These are phyloP conservation scores for Hypoxylon sp. DNA, from an alignment of 2,329 filamentous ascomycete genomes.

Conservation along the genomic window DNA sequence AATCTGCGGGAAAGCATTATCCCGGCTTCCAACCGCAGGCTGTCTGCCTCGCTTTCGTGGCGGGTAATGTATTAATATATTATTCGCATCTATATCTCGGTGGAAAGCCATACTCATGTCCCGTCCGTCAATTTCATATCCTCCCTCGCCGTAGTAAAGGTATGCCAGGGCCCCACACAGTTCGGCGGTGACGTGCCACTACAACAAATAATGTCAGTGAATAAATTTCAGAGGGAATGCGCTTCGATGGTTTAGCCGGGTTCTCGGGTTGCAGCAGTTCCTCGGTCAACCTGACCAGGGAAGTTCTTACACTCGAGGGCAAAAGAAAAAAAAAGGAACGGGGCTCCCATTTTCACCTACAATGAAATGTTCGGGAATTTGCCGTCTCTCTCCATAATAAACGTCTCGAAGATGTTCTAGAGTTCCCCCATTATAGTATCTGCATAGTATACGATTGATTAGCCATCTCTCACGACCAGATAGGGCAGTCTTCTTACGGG, in stretches of 20 bases:
- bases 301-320: no score
- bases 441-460: conserved; percentile 3
- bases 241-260: not conserved
- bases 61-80: conserved; percentile 16
- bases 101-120: not conserved
- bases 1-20: conserved; percentile 18
- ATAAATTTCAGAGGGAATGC: not conserved
- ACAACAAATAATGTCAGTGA: not conserved
- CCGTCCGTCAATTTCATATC: not conserved
- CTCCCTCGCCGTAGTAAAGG: conserved; percentile 1
- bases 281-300: not conserved
- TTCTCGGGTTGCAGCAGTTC: not conserved
- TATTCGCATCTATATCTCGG: conserved; percentile 4
- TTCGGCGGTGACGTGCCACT: conserved; percentile 21
- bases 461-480: not conserved
- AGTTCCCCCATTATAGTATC: conserved; percentile 21
- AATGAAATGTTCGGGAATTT: conserved; percentile 24
- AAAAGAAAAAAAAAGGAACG: not conserved
- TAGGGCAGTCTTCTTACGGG: not conserved
- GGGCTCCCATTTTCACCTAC: not conserved
- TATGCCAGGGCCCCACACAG: conserved; percentile 6
- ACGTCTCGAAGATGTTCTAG: conserved; percentile 1
- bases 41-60: not conserved
- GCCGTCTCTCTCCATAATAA: not conserved
- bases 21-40: not conserved